Evolutionary conservation across 2,329 filamentous ascomycete genomes (phyloP), one percentile per base, ranked within the genome.

Genomic region (Phaeoacremonium minimum): DNA sequence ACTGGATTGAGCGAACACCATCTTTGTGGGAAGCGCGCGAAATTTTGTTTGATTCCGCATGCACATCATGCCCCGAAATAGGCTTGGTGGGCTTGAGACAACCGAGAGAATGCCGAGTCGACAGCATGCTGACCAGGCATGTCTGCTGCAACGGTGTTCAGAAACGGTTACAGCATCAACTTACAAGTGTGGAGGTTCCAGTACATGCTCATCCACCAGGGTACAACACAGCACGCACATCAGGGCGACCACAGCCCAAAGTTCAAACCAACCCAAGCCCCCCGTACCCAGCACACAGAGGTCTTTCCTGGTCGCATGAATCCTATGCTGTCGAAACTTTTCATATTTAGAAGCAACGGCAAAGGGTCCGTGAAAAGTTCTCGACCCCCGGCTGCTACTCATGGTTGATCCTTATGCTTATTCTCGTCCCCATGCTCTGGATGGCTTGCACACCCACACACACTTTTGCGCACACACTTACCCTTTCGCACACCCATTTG

Each of bases 271-370:
- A n/a, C n/a, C n/a, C n/a, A n/a, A n/a, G n/a, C n/a, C n/a, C n/a
- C n/a, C n/a, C n/a, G n/a, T n/a, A n/a, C n/a, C n/a, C 13, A 17
- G 28, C 30, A 34, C 34, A 37, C 18, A 36, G 35, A 35, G 38
- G 35, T 35, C 13, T 30, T 26, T 28, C 35, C 30, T 19, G 14
- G 35, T 32, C 30, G 35, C 38, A 41, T 43, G 29, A 43, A 41
- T 16, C 34, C 38, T 33, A 43, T 43, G 33, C 34, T 30, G 34
- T 34, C 26, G 19, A 34, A 41, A 37, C 32, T 43, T 41, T 31
- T 35, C 37, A 41, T 37, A 33, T 40, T 40, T 32, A 41, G 28
- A 37, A 41, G 33, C 35, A 30, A 40, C 37, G 22, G 9, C n/a
- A n/a, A n/a, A n/a, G n/a, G n/a, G n/a, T n/a, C n/a, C n/a, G n/a